A percentile compares a stretch with the other conserved stretches of the same genome.
Conservation (phyloP, 2,329 filamentous ascomycete species). For the Phoma sp. region DNA sequence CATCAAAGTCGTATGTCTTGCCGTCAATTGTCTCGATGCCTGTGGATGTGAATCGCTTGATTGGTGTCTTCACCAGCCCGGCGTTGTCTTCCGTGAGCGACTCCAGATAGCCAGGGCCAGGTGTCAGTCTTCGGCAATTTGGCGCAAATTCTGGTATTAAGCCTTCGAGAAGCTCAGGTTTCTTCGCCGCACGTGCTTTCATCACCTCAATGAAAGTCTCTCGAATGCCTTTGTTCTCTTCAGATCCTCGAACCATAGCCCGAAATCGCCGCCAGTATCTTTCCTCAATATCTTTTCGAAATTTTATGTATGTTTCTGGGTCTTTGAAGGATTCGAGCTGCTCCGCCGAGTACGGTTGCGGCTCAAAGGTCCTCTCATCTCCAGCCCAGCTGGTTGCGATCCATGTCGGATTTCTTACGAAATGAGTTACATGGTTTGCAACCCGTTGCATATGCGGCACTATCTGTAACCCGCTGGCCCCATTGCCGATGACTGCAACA, state of each 20-base stretch:
- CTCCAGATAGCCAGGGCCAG: slow-evolving; percentile 49
- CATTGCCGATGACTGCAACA: slow-evolving; percentile 68
- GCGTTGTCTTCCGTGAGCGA: slow-evolving; percentile 50
- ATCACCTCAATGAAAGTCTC: slow-evolving; percentile 43
- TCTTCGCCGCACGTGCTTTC: slow-evolving; percentile 48
- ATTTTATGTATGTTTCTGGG: slow-evolving; percentile 63
- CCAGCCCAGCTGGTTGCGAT: slow-evolving; percentile 61
- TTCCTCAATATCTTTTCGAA: slow-evolving; percentile 52
- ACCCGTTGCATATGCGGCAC: slow-evolving; percentile 64
- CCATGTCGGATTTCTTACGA: slow-evolving; percentile 68
- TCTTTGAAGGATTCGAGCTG: slow-evolving; percentile 64
- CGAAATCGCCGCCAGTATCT: slow-evolving; percentile 65
- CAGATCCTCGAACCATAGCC: slow-evolving; percentile 46
- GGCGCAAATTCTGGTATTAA: slow-evolving; percentile 50
- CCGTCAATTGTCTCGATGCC: slow-evolving; percentile 51
- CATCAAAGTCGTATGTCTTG: slow-evolving; percentile 47
- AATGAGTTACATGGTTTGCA: slow-evolving; percentile 54
- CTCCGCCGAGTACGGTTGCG: slow-evolving; percentile 56
- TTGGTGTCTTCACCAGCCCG: slow-evolving; percentile 48
- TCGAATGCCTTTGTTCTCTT: slow-evolving; percentile 41
- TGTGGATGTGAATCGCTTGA: slow-evolving; percentile 46
- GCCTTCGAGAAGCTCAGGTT: slow-evolving; percentile 50
- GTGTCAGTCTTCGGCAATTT: slow-evolving; percentile 43
- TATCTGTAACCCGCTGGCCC: slow-evolving; percentile 68
- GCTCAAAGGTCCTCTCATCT: slow-evolving; percentile 49